Evolutionary conservation across 192 early-diverging fungal genomes (phyloP).

Genomic region (Linnemannia elongata): DNA sequence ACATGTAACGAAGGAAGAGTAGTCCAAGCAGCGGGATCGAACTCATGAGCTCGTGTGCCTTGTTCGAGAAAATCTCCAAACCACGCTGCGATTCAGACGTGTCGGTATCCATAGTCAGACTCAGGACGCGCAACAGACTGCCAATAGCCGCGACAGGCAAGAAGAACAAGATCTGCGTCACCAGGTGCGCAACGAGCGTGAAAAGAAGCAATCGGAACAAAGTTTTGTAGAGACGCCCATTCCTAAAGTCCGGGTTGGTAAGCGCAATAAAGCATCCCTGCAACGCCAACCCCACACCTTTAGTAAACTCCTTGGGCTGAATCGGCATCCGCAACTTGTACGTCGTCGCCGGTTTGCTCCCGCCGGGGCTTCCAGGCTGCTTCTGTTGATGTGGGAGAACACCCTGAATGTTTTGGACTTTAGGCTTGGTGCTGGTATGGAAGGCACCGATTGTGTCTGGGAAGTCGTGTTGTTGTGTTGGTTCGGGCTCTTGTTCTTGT

Average conservation of each 20-base stretch:
- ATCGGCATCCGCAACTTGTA: constrained; percentile 44
- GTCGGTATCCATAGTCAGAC: constrained; percentile 37
- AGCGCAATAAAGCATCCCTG: constrained; percentile 60
- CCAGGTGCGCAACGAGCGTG: constrained; percentile 55
- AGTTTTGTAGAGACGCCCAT: constrained; percentile 56
- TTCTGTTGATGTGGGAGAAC: background rate
- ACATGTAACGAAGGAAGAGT: constrained; percentile 70
- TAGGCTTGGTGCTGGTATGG: background rate
- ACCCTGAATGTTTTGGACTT: constrained; percentile 44
- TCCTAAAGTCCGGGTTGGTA: constrained; percentile 63
- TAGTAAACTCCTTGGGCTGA: constrained; percentile 52
- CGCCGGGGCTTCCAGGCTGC: background rate
- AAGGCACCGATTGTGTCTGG: constrained; percentile 22
- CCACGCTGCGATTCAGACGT: constrained; percentile 44
- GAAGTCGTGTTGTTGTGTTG: background rate
- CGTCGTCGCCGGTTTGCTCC: background rate
- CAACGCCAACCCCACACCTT: constrained; percentile 58
- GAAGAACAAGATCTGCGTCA: constrained; percentile 62
- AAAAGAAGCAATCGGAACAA: constrained; percentile 56
- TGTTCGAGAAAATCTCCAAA: constrained; percentile 43
- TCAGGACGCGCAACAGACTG: constrained; percentile 38
- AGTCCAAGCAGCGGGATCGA: constrained; percentile 65
- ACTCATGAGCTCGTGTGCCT: constrained; percentile 55
- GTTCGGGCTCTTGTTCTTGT: background rate
- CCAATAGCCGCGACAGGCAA: constrained; percentile 59